Evolutionary conservation across 1,284 basidiomycete genomes (phyloP).

Genomic region (Phlebopus sp.): DNA sequence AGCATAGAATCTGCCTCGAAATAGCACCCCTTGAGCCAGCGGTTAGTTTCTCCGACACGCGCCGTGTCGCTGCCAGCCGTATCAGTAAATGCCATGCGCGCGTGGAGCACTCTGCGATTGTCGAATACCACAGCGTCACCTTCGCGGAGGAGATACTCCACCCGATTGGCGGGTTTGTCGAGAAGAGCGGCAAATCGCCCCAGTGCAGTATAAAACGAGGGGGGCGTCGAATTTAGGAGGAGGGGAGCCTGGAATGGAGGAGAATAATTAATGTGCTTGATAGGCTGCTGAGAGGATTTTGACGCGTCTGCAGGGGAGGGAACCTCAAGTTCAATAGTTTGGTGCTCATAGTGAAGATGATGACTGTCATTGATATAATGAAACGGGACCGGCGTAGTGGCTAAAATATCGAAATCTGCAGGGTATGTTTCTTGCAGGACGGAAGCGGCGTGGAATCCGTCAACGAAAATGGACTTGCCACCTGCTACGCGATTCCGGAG

Average conservation of each 20-base stretch:
- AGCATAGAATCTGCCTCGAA: slow-evolving; percentile 66
- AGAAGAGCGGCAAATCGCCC: slow-evolving; percentile 60
- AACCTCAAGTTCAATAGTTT: slow-evolving; percentile 69
- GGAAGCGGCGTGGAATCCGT: slow-evolving; percentile 70
- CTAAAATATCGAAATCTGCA: slow-evolving; percentile 58
- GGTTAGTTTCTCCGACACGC: slow-evolving; percentile 41
- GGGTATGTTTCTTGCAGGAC: slow-evolving; percentile 52
- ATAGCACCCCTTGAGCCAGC: slow-evolving; percentile 77
- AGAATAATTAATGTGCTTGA: slow-evolving; percentile 83
- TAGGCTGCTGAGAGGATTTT: slow-evolving; percentile 20
- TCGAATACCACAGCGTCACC: slow-evolving; percentile 93
- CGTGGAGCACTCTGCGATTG: slow-evolving; percentile 91
- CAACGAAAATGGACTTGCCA: slow-evolving; percentile 88
- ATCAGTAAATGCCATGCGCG: slow-evolving; percentile 75
- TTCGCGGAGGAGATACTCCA: slow-evolving; percentile 71
- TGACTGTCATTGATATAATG: slow-evolving; percentile 92
- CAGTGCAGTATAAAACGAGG: slow-evolving; percentile 67
- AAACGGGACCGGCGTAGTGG: slow-evolving; percentile 71
- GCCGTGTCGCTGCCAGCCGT: slow-evolving; percentile 12
- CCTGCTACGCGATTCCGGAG: slow-evolving; percentile 82
- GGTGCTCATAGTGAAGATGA: slow-evolving; percentile 77
- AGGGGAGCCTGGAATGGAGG: slow-evolving; percentile 94
- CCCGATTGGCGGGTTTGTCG: slow-evolving; percentile 53
- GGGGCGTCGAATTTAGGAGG: slow-evolving; percentile 44
- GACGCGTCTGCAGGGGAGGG: slow-evolving; percentile 12